Conservation (phyloP, 1,139 yeast species). For the Pichia inconspicua region DNA sequence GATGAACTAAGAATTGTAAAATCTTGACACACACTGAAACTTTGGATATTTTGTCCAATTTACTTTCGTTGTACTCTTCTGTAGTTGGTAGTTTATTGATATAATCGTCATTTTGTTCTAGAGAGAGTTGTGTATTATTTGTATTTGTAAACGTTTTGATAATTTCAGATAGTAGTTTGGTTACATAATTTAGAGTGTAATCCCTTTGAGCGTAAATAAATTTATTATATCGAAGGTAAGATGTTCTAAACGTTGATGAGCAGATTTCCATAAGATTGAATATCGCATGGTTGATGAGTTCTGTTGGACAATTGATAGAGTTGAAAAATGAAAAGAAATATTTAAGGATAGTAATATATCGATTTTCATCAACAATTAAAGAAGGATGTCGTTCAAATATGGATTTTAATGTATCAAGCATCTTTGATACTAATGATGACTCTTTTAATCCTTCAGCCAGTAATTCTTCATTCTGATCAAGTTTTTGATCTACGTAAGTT, state of each 20-base stretch:
- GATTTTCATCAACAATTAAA: slow-evolving; percentile 20
- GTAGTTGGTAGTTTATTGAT: slow-evolving; percentile 1
- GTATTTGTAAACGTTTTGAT: slow-evolving; percentile 15
- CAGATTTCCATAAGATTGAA: slow-evolving; percentile 5
- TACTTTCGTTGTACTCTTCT: slow-evolving; percentile 10
- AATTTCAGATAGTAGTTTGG: slow-evolving; percentile 11
- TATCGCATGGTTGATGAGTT: slow-evolving; percentile 7
- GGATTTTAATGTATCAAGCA: slow-evolving; percentile 21
- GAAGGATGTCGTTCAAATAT: slow-evolving; percentile 21
- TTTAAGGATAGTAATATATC: slow-evolving; percentile 18
- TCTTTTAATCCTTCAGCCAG: slow-evolving; percentile 8
- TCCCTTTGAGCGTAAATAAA: slow-evolving; percentile 11
- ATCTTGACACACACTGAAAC: slow-evolving; percentile 23
- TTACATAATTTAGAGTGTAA: slow-evolving; percentile 17
- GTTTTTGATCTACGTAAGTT: slow-evolving; percentile 15
- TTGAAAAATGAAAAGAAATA: slow-evolving; percentile 22
- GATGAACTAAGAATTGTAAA: slow-evolving; percentile 22
- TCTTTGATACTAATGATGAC: slow-evolving; percentile 20
- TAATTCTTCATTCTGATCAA: slow-evolving; percentile 6
- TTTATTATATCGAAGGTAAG: slow-evolving; percentile 5
- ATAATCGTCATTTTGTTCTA: neutral
- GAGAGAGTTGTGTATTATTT: neutral
- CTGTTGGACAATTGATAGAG: slow-evolving; percentile 15
- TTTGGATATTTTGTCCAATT: slow-evolving; percentile 17
- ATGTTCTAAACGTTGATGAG: slow-evolving; percentile 4